phyloP scores from a whole-genome alignment of 192 early-diverging fungal genomes.

The Haplosporangium gracile region DNA sequence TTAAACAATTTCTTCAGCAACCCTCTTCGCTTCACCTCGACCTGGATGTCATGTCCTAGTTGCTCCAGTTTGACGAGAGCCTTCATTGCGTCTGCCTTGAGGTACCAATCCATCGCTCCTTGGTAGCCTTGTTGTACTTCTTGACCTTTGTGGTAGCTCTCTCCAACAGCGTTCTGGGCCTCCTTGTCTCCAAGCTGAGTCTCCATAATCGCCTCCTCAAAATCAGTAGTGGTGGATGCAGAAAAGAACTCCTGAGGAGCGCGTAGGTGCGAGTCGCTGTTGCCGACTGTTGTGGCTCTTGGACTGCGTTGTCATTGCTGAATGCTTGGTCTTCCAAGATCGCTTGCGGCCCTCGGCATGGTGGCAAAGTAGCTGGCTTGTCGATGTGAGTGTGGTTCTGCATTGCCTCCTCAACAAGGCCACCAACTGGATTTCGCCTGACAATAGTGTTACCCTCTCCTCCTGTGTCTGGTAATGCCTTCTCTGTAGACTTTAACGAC shows the following conservation, averaged over 20 bases:
- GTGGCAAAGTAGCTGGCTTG: neutral
- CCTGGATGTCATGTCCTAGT: too few species aligned
- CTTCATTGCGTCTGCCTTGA: neutral
- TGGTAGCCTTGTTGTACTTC: neutral
- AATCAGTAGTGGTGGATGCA: too few species aligned
- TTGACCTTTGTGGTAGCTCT: neutral
- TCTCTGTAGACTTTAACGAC: too few species aligned
- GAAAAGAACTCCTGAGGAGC: too few species aligned
- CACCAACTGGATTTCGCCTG: neutral
- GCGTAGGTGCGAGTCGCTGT: too few species aligned
- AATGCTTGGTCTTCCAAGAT: neutral
- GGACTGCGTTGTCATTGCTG: too few species aligned
- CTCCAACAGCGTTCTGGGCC: neutral
- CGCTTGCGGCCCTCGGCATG: neutral
- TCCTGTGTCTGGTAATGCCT: too few species aligned
- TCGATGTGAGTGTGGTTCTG: neutral
- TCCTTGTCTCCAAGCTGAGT: neutral
- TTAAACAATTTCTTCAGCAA: too few species aligned
- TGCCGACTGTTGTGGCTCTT: too few species aligned
- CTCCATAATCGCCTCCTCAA: neutral
- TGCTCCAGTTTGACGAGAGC: too few species aligned
- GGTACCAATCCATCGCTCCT: neutral
- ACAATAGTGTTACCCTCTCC: too few species aligned
- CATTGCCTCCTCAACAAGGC: neutral
- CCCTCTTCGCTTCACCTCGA: too few species aligned